phyloP scores from a whole-genome alignment of 2,329 filamentous ascomycete genomes.

The Monosporascus sp. region DNA sequence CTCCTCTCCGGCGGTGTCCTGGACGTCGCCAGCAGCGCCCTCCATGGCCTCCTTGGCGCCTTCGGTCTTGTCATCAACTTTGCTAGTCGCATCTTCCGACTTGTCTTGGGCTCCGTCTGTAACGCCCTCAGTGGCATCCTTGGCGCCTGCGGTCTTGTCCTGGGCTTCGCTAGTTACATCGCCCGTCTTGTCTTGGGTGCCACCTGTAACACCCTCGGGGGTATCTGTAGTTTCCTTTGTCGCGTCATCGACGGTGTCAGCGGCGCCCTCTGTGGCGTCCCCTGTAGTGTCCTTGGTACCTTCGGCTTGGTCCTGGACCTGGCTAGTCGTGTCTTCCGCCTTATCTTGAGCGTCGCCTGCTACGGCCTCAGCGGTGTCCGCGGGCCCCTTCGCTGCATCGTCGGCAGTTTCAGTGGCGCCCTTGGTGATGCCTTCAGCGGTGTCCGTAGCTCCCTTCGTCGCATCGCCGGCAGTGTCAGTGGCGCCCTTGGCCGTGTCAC shows the following conservation, averaged over 20 bases:
- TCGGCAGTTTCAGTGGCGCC: conserved; percentile 6
- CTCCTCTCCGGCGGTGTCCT: conserved; percentile 5
- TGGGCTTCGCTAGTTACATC: conserved; percentile 11
- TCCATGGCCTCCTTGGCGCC: conserved; percentile 15
- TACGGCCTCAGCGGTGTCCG: conserved; percentile 13
- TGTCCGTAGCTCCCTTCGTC: conserved; percentile 7
- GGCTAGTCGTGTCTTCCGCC: conserved; percentile 9
- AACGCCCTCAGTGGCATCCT: conserved; percentile 18
- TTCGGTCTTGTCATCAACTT: conserved; percentile 15
- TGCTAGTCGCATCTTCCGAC: conserved; percentile 8
- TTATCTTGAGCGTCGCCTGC: conserved; percentile 8
- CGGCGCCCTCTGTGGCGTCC: conserved; percentile 8
- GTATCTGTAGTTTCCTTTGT: conserved; percentile 14
- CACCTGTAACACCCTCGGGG: conserved; percentile 20
- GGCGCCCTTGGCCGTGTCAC: conserved; percentile 15
- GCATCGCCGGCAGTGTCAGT: conserved; percentile 13
- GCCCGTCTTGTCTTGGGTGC: conserved; percentile 5
- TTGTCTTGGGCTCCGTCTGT: conserved; percentile 10
- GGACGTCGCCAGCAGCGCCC: conserved; percentile 17
- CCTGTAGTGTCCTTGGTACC: conserved; percentile 14
- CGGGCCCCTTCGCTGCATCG: conserved; percentile 5
- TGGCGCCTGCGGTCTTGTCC: conserved; percentile 17
- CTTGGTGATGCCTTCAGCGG: conserved; percentile 5
- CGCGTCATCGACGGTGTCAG: conserved; percentile 13
- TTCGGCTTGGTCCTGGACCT: conserved; percentile 10